A percentile compares a stretch with the other conserved stretches of the same genome.
These are phyloP conservation scores for Ogataea nitratoaversa DNA, from an alignment of 805 yeast genomes.

Conservation along the genomic window DNA sequence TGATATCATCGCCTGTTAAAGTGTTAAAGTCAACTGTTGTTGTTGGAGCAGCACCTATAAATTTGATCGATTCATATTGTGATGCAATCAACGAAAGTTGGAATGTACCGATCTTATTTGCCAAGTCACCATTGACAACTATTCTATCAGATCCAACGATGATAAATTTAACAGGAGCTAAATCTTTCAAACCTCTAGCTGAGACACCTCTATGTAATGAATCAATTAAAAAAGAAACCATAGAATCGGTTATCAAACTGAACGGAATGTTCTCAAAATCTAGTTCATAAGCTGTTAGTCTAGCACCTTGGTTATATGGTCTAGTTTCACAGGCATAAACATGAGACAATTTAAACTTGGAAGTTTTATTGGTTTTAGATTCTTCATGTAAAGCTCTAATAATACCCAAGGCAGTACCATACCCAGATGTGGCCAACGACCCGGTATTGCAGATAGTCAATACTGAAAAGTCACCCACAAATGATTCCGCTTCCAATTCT, in stretches of 20 bases:
- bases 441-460: conserved; percentile 96
- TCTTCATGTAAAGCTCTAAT: conserved; percentile 64
- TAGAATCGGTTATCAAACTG: conserved; percentile 84
- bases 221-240: conserved; percentile 76
- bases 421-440: conserved; percentile 93
- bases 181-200: conserved; percentile 22
- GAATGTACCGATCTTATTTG: conserved; percentile 93
- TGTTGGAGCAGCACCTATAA: conserved; percentile 92
- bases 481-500: conserved; percentile 41
- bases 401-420: conserved; percentile 95
- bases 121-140: conserved; percentile 90
- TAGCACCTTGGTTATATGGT: conserved; percentile 95
- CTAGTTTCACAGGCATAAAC: conserved; percentile 91
- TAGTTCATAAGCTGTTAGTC: conserved; percentile 87
- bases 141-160: conserved; percentile 96
- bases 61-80: conserved; percentile 61
- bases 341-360: conserved; percentile 51
- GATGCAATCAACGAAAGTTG: conserved; percentile 77
- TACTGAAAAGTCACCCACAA: conserved; percentile 67
- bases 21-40: conserved; percentile 80
- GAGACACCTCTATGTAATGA: conserved; percentile 32
- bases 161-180: conserved; percentile 77
- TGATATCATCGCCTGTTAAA: conserved; percentile 64
- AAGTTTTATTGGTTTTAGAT: conserved; percentile 25
- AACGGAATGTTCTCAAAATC: conserved; percentile 84